Evolutionary conservation across 2,329 filamentous ascomycete genomes (phyloP), one percentile per base, ranked within the genome.

Genomic region (Pseudocercospora macadamiae): DNA sequence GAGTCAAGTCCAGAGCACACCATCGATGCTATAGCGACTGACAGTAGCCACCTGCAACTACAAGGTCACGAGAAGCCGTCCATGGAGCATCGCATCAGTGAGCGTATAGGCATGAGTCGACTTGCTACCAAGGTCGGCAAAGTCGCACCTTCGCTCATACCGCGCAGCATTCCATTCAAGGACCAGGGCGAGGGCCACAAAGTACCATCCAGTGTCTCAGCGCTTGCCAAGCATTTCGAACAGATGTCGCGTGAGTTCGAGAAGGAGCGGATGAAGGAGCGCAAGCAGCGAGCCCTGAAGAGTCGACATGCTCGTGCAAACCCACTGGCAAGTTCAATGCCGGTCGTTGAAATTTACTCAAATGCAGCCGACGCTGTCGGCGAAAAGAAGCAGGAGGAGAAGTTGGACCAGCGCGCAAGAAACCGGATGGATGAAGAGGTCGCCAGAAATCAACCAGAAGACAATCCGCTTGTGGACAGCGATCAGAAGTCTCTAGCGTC

Each of bases 241-340:
- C 93, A 97, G 73, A 82, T 99, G 57, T 97, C 92, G 67, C 88
- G 93, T 21, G 96, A 99, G 71, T 99, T 99, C 66, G 92, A 97
- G 71, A 96, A 93, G 68, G 93, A 99, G 75, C 86, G 95, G 44
- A 85, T 96, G 66, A 88, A 90, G 49, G 93, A 97, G 73, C 86
- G 90, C 64, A 89, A 88, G 68, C 89, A 92, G 72, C 82, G 91
- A 59, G 90, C 91, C 23, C 89, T 90, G 45, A 91, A 88, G 70
- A 87, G 89, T 71, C 83, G 85, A 42, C 85, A 86, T 72, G 90
- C 91, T 12, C 85, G 93, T 62, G 91, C 91, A 0, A 93, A 93
- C 72, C 93, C 95, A 18, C 86, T 95, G 64, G 91, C 92, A 37
- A 93, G 91, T 16, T 96, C 93, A n/a, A 95, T 93, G 69, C 93